A percentile compares a stretch with the other conserved stretches of the same genome.
These are phyloP conservation scores for Chrysoporthe austroafricana DNA, from an alignment of 2,329 filamentous ascomycete genomes.

Conservation along the genomic window DNA sequence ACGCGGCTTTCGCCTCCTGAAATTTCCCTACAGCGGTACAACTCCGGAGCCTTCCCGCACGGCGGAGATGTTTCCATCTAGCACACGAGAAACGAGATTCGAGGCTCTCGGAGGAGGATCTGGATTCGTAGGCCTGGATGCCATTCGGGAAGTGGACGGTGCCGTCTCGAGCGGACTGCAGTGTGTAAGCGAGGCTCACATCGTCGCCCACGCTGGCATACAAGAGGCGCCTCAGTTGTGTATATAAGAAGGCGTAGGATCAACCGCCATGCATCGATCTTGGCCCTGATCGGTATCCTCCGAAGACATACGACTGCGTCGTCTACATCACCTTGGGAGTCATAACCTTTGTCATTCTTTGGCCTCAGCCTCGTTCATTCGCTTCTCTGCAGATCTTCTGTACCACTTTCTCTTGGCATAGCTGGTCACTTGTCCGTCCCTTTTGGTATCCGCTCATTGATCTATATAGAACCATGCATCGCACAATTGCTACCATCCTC, in stretches of 20 bases:
- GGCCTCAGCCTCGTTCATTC: not conserved
- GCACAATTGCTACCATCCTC: conserved; percentile 6
- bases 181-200: not conserved
- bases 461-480: conserved; percentile 4
- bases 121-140: not conserved
- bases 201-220: too few species aligned
- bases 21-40: not conserved
- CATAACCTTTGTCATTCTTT: not conserved
- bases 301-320: conserved; percentile 2
- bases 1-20: conserved; percentile 3
- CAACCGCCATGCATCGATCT: not conserved
- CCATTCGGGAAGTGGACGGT: not conserved
- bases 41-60: not conserved
- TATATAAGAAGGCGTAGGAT: not conserved
- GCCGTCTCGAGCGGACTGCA: not conserved
- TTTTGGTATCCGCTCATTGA: not conserved
- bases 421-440: not conserved
- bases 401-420: not conserved
- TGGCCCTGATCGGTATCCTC: not conserved
- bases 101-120: not conserved
- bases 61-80: conserved; percentile 1
- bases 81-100: not conserved
- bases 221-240: not conserved
- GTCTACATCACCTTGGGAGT: not conserved
- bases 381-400: conserved; percentile 1